Base-by-base conservation (phyloP, 306 rosid genomes). In the cucumber (Cucumis sativus) region DNA sequence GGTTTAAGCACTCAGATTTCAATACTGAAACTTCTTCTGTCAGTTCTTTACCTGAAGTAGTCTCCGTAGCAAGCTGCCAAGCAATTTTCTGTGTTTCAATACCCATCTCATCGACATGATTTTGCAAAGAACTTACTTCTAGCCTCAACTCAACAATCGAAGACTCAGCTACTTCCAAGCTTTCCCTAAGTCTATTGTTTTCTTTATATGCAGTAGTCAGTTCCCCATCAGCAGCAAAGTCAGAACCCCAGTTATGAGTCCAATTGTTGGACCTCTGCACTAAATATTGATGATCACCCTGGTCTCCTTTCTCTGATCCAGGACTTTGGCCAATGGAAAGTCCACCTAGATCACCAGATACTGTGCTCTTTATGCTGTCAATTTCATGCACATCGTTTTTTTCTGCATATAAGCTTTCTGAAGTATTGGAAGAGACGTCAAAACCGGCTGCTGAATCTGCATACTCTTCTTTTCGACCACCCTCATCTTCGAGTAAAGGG, bases 401-500 rank as follows among this genome's bases (percentile, higher is more conserved):
- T 79, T 95, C 99, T 69, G 91, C 87, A 82, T 88, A 91, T 79
- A 89, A 56, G 79, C 97, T 91, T 83, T 78, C 99, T 79, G 99
- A 96, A 78, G 98, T 88, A 83, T 84, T 87, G 75, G 99, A 96
- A 52, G 99, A 96, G 77, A 88, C 96, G 73, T 92, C 98, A 83
- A 87, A 87, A 66, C 97, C 99, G 80, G 77, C 87, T 78, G 90
- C 86, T 57, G 93, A 87, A 80, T 96, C 97, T 18, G 92, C 88
- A 82, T 78, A 87, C 72, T 96, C 99, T 79, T 88, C 98, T 85
- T 84, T 91, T 76, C 67, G 66, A 63, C 89, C 85, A 56, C 75
- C 78, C 75, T 87, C 96, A 80, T 85, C 88, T 80, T 85, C 97
- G 49, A 79, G 92, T 11, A 91, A 88, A 80, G 85, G 84, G 67